These are phyloP conservation scores for Aureobasidium uvarum DNA, from an alignment of 2,329 filamentous ascomycete species.

Conservation along the genomic window DNA sequence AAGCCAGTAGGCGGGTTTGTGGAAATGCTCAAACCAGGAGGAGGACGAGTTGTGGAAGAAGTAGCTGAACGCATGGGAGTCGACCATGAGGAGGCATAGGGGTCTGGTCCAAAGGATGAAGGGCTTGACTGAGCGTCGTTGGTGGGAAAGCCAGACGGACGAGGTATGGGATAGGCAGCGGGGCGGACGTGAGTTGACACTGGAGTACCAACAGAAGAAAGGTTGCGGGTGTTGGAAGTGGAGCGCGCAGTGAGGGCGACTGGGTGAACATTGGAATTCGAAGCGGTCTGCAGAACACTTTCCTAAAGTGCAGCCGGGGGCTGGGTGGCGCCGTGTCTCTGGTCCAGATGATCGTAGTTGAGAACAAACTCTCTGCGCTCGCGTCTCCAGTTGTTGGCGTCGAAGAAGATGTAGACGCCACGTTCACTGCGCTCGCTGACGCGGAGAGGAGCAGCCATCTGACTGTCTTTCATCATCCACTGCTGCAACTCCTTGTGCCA, in stretches of 20 bases:
- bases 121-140: not conserved
- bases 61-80: not conserved
- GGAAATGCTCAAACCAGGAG: not conserved
- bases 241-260: not conserved
- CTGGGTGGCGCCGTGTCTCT: conserved; percentile 38
- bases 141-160: not conserved
- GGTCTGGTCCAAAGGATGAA: not conserved
- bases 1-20: not conserved
- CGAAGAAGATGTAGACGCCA: conserved; percentile 56
- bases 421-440: conserved; percentile 50
- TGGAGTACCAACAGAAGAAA: not conserved
- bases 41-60: not conserved
- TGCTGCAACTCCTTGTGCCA: conserved; percentile 55
- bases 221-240: not conserved
- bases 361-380: conserved; percentile 54
- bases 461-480: conserved; percentile 56
- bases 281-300: conserved; percentile 20
- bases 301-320: conserved; percentile 24
- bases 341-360: conserved; percentile 53
- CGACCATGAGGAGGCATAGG: not conserved
- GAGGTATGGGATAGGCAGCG: not conserved
- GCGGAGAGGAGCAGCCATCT: conserved; percentile 44
- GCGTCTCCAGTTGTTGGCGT: conserved; percentile 53
- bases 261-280: not conserved
- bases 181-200: not conserved